Evolutionary conservation across 441 rosid species (phyloP).

Genomic region (Erysimum pusillum): DNA sequence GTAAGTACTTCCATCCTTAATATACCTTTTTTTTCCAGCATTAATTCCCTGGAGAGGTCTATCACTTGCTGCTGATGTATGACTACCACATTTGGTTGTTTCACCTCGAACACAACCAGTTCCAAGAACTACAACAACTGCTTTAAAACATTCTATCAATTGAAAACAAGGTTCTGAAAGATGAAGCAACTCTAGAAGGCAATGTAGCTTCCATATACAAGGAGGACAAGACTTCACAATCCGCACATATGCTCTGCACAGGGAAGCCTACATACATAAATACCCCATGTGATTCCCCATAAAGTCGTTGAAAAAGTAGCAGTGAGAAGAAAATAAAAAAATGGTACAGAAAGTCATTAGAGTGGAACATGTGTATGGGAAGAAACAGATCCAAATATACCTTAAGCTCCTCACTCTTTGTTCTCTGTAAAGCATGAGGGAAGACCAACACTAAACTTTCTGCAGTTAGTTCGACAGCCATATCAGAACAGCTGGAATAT

Average conservation of each 20-base stretch:
- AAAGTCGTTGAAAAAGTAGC: slow-evolving; percentile 21
- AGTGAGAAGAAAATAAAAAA: slow-evolving; percentile 18
- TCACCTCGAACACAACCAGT: slow-evolving; percentile 62
- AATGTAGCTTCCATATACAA: slow-evolving; percentile 85
- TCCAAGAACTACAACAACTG: slow-evolving; percentile 68
- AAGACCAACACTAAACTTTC: slow-evolving; percentile 69
- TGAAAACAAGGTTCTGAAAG: slow-evolving; percentile 76
- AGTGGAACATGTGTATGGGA: slow-evolving; percentile 36
- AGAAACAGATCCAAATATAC: slow-evolving; percentile 57
- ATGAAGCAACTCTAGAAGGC: slow-evolving; percentile 68
- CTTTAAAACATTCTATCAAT: slow-evolving; percentile 82
- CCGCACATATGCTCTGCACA: slow-evolving; percentile 77
- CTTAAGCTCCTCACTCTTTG: slow-evolving; percentile 94
- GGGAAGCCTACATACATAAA: slow-evolving; percentile 69
- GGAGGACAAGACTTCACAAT: slow-evolving; percentile 86
- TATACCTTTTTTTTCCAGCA: slow-evolving; percentile 75
- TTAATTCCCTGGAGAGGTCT: slow-evolving; percentile 50
- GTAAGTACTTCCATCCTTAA: slow-evolving; percentile 51
- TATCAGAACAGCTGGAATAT: slow-evolving; percentile 79
- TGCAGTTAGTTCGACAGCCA: slow-evolving; percentile 79
- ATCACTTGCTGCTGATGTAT: slow-evolving; percentile 48
- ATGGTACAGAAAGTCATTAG: slow-evolving; percentile 28
- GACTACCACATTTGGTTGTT: slow-evolving; percentile 45
- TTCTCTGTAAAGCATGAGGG: slow-evolving; percentile 71
- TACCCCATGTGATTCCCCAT: slow-evolving; percentile 23